phyloP scores from a whole-genome alignment of 441 rosid genomes.

The Pelargonium citronellum region DNA sequence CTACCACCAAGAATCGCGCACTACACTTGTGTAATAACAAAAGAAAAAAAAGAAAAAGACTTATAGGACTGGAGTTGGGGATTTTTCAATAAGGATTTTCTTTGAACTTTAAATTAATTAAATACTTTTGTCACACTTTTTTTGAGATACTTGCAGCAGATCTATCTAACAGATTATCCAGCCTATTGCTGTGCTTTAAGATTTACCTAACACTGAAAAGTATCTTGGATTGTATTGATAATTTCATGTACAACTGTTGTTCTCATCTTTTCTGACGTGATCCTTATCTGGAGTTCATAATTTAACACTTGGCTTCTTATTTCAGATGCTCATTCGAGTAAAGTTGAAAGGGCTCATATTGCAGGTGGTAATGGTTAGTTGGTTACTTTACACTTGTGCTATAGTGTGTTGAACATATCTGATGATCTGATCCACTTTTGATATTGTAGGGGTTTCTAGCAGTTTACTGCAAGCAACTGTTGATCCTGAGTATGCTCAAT shows the following conservation, averaged over 20 bases:
- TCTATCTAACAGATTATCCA: not conserved
- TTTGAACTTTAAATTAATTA: not conserved
- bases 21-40: not conserved
- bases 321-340: slow-evolving; percentile 26
- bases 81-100: not conserved
- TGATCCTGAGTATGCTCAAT: slow-evolving; percentile 67
- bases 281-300: not conserved
- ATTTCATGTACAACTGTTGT: slow-evolving; percentile 1
- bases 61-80: not conserved
- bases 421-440: slow-evolving; percentile 34
- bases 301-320: slow-evolving; percentile 9
- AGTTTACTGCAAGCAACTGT: slow-evolving; percentile 43
- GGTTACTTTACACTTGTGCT: slow-evolving; percentile 26
- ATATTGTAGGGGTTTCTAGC: slow-evolving; percentile 47
- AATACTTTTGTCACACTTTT: not conserved
- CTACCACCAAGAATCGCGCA: not conserved
- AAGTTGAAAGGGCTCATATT: slow-evolving; percentile 21
- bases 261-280: not conserved
- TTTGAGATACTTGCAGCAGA: not conserved
- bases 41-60: not conserved
- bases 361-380: slow-evolving; percentile 36
- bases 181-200: not conserved
- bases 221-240: not conserved
- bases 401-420: slow-evolving; percentile 38
- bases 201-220: not conserved